Evolutionary conservation across 331 rosid genomes (phyloP).

Genomic region (Prunus yedoensis): DNA sequence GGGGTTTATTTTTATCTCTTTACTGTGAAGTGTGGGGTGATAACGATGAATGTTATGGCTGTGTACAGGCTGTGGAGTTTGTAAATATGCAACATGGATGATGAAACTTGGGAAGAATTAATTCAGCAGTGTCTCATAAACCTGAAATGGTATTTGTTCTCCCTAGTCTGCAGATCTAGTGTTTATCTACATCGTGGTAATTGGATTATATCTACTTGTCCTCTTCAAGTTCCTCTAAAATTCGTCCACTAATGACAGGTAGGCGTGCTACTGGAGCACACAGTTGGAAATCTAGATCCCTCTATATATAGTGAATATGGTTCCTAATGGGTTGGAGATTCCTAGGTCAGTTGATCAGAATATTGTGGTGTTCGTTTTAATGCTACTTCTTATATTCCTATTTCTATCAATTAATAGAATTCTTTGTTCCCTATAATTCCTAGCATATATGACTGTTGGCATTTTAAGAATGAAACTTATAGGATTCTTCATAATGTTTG

Average conservation of each 20-base stretch:
- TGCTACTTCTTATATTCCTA: not conserved
- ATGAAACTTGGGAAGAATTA: constrained; percentile 88
- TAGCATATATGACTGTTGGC: not conserved
- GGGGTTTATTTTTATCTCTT: not conserved
- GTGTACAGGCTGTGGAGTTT: constrained; percentile 76
- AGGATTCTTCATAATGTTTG: not conserved
- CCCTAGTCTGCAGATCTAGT: not conserved
- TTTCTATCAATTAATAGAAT: not conserved
- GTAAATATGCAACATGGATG: constrained; percentile 81
- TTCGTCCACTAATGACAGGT: constrained; percentile 54
- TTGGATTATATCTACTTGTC: constrained; percentile 9
- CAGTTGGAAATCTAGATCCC: constrained; percentile 99
- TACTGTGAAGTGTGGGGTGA: constrained; percentile 21
- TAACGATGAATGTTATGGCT: constrained; percentile 12
- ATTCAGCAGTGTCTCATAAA: constrained; percentile 76
- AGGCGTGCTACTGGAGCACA: constrained; percentile 91
- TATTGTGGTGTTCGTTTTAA: not conserved
- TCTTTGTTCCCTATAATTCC: not conserved
- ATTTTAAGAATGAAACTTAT: constrained; percentile 1
- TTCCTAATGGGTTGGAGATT: constrained; percentile 92
- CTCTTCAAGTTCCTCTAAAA: constrained; percentile 15
- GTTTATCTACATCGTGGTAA: not conserved
- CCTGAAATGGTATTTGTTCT: constrained; percentile 72
- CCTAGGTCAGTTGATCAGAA: constrained; percentile 68
- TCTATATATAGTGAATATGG: constrained; percentile 94